Conservation (phyloP, 1,284 basidiomycete species). For the Thelephora terrestris region DNA sequence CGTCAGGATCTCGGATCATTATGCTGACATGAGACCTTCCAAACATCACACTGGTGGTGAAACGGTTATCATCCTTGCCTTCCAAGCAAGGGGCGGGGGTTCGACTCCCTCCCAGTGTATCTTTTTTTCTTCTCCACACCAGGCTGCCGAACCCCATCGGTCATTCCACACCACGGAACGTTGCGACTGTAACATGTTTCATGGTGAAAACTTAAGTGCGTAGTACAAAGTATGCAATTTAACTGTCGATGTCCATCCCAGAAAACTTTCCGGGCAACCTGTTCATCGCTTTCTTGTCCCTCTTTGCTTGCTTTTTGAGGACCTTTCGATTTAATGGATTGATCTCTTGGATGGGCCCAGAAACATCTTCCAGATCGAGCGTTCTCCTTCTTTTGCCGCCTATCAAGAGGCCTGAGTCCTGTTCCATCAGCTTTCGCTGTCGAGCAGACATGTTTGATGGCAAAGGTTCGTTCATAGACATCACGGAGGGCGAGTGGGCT, state of each 20-base stretch:
- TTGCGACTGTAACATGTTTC: neutral
- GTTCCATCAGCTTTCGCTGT: constrained; percentile 1
- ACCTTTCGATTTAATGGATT: constrained; percentile 48
- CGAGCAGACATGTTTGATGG: neutral
- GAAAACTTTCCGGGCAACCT: neutral
- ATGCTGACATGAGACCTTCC: neutral
- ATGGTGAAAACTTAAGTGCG: neutral
- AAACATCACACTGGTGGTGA: constrained; percentile 52
- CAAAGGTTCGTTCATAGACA: constrained; percentile 1
- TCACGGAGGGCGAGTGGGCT: constrained; percentile 21
- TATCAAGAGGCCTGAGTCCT: constrained; percentile 7
- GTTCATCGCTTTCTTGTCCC: constrained; percentile 36
- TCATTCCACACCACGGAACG: neutral
- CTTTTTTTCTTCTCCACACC: neutral
- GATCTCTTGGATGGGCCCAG: constrained; percentile 34
- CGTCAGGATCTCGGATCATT: too few species aligned
- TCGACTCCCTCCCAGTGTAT: constrained; percentile 16
- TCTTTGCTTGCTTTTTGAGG: constrained; percentile 54
- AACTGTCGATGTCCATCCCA: neutral
- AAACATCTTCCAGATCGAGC: constrained; percentile 42
- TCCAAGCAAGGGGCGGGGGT: constrained; percentile 49
- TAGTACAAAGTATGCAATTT: neutral
- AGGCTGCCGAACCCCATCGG: neutral
- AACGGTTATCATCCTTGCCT: constrained; percentile 80
- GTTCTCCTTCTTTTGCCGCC: constrained; percentile 40